Base-by-base conservation (phyloP, 1,284 basidiomycete genomes). In the Pseudomicrostroma phylloplanum region DNA sequence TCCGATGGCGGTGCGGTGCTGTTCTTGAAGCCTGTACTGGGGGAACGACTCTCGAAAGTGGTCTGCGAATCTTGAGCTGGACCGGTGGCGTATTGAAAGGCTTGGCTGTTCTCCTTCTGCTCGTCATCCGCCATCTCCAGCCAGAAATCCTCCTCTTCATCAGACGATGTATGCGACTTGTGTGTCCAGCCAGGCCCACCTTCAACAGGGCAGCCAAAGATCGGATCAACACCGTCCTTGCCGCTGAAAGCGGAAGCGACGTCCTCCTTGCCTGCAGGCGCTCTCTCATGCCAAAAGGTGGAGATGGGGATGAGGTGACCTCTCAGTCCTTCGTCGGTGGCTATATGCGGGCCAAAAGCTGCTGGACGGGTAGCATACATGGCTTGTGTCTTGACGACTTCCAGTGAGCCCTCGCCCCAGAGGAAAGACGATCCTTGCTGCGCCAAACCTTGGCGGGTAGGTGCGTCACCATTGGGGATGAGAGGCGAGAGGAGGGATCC, bases 301-400 rank as follows among this genome's bases (percentile, higher is more conserved):
- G 66, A 67, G 61, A 76, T 71, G 40, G 74, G 74, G 0, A 75
- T 58, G 13, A 76, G 55, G 30, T 59, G 67, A 17, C 74, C 74
- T 36, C 66, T 62, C 11, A 73, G 60, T 11, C 74, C 74, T 15
- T 72, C 65, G 25, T 74, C 72, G 41, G 57, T 61, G 7, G 60
- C 61, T 40, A 76, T 64, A 12, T 60, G 64, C 1, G 73, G 76
- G 1, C 77, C 77, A 42, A 79, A 79, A 12, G 72, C 76, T 17
- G 77, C 77, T 1, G 77, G 67, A 1, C 73, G 67, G 8, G 76
- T 76, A 1, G 71, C 60, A 58, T 75, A 76, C 58, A 68, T 68
- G 21, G 74, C 74, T 42, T 74, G 73, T 4, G 74, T 72, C 25
- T 19, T 19, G 13, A 54, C 51, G 51, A 54, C 51, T 54, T 54